phyloP scores from a whole-genome alignment of 2,329 filamentous ascomycete species.

The Pseudovirgaria hyperparasitica region DNA sequence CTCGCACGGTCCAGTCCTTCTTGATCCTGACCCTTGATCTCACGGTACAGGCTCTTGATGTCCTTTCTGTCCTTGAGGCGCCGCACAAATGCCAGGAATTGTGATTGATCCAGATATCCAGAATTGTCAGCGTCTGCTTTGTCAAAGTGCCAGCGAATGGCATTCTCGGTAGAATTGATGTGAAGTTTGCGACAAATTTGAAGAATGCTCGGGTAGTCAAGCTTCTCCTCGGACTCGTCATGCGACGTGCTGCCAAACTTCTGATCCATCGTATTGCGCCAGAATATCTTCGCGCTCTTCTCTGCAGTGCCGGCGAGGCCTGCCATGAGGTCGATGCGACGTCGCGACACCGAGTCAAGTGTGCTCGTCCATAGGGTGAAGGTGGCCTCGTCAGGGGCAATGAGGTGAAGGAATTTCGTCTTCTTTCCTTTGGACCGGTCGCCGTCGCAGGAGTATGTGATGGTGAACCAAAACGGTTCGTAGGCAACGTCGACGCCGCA shows the following conservation, averaged over 20 bases:
- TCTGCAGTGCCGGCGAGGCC: slow-evolving; percentile 67
- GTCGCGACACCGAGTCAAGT: slow-evolving; percentile 70
- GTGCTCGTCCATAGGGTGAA: slow-evolving; percentile 74
- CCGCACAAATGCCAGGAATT: slow-evolving; percentile 75
- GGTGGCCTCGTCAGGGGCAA: slow-evolving; percentile 60
- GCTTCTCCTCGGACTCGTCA: slow-evolving; percentile 48
- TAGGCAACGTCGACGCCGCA: slow-evolving; percentile 55
- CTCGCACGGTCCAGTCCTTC: slow-evolving; percentile 54
- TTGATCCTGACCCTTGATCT: slow-evolving; percentile 41
- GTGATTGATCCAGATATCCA: slow-evolving; percentile 59
- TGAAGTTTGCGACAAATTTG: slow-evolving; percentile 79
- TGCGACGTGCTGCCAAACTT: slow-evolving; percentile 43
- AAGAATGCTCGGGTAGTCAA: slow-evolving; percentile 68
- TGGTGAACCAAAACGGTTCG: slow-evolving; percentile 72
- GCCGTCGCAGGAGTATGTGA: slow-evolving; percentile 71
- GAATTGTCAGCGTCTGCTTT: slow-evolving; percentile 53
- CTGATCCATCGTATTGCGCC: slow-evolving; percentile 71
- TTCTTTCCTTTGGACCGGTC: slow-evolving; percentile 59
- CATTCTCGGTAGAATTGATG: slow-evolving; percentile 72
- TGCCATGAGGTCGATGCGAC: slow-evolving; percentile 81
- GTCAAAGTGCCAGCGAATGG: slow-evolving; percentile 61
- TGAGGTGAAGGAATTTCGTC: slow-evolving; percentile 73
- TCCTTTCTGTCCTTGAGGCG: slow-evolving; percentile 77
- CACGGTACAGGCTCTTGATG: slow-evolving; percentile 59
- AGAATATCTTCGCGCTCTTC: slow-evolving; percentile 69